Evolutionary conservation across 2,329 filamentous ascomycete genomes (phyloP).

Genomic region (Fonsecaea monophora): DNA sequence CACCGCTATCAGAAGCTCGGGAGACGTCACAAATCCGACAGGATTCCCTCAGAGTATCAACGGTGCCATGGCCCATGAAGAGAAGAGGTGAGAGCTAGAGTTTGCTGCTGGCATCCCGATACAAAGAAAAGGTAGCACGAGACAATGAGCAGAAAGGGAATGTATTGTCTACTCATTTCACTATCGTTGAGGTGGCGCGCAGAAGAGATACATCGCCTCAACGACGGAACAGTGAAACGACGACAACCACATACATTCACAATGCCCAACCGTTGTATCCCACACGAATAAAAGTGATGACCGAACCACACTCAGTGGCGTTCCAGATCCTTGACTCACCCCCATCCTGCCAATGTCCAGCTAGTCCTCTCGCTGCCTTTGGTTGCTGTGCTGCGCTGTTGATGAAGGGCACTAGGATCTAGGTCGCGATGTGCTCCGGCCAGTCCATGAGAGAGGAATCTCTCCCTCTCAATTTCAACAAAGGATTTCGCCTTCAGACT

Average conservation of each 20-base stretch:
- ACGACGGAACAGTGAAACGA: slow-evolving; percentile 7
- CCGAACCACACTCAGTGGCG: background rate
- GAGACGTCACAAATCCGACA: background rate
- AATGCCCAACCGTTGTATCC: background rate
- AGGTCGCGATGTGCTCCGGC: slow-evolving; percentile 54
- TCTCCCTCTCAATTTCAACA: slow-evolving; percentile 69
- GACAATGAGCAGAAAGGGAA: background rate
- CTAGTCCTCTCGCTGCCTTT: slow-evolving; percentile 55
- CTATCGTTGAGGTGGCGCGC: background rate
- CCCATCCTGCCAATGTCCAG: slow-evolving; percentile 58
- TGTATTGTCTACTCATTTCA: slow-evolving; percentile 3
- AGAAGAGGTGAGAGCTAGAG: background rate
- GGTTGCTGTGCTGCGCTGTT: slow-evolving; percentile 41
- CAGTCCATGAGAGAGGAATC: slow-evolving; percentile 61
- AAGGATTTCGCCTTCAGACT: slow-evolving; percentile 66
- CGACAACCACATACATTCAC: slow-evolving; percentile 1
- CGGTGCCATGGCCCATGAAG: background rate
- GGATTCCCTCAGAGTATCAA: background rate
- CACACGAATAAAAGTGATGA: background rate
- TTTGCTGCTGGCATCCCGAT: background rate
- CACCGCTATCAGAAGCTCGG: background rate
- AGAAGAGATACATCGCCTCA: slow-evolving; percentile 2
- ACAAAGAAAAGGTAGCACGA: background rate
- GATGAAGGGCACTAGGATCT: slow-evolving; percentile 48
- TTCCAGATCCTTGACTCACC: slow-evolving; percentile 39